These are phyloP conservation scores for Candida taoyuanica DNA, from an alignment of 805 yeast genomes.

Conservation along the genomic window DNA sequence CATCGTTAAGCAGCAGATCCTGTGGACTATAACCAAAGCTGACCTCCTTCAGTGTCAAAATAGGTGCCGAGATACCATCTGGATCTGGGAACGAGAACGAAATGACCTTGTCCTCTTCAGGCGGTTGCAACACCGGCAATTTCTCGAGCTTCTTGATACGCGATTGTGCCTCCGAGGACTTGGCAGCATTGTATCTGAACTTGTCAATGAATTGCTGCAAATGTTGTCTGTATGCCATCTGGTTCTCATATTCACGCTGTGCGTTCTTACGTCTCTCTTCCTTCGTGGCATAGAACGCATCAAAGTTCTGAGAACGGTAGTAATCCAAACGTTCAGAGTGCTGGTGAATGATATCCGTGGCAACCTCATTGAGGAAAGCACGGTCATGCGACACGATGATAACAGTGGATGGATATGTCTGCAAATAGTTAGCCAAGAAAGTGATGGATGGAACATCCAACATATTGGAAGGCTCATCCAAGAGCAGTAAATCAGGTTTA, in stretches of 20 bases:
- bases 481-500: constrained; percentile 85
- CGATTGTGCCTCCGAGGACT: constrained; percentile 95
- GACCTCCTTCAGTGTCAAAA: constrained; percentile 81
- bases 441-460: constrained; percentile 99
- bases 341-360: constrained; percentile 96
- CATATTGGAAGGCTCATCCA: constrained; percentile 99
- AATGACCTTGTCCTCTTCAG: constrained; percentile 83
- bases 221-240: constrained; percentile 93
- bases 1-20: constrained; percentile 63
- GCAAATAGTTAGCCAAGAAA: constrained; percentile 83
- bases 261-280: constrained; percentile 95
- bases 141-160: constrained; percentile 96
- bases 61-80: constrained; percentile 88
- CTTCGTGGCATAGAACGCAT: constrained; percentile 84
- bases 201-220: constrained; percentile 93
- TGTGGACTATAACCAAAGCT: constrained; percentile 75
- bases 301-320: constrained; percentile 91
- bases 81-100: constrained; percentile 94
- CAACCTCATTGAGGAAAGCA: constrained; percentile 94
- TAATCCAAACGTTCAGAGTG: constrained; percentile 96
- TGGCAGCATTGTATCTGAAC: constrained; percentile 95
- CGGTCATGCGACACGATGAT: constrained; percentile 97
- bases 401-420: constrained; percentile 86
- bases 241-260: constrained; percentile 92
- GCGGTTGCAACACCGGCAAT: constrained; percentile 87